Base-by-base conservation (phyloP, 805 yeast genomes). In the Ogataea chonburiensis region DNA sequence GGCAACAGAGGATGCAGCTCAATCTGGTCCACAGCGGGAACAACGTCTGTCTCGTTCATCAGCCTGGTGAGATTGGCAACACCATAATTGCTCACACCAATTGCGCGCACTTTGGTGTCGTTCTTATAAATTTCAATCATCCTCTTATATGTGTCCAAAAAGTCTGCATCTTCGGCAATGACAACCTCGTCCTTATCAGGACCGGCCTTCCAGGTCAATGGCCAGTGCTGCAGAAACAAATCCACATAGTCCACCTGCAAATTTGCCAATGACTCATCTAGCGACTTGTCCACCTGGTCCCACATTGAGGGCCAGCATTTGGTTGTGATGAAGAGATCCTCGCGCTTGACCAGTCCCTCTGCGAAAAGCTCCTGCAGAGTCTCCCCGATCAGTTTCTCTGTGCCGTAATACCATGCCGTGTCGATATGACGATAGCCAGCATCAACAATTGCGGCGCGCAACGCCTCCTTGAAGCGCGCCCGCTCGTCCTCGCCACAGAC, bases 161-260 rank as follows among this genome's bases (percentile, higher is more conserved):
- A 94, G 54, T 88, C 95, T 15, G 86, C 96, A 39, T 79, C 84
- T 28, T 87, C 94, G 41, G 75, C 75, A 46, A 76, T 74, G 0
- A 72, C 75, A 16, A 63, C 46, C 3, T 49, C 49, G 42, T 67
- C 69, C 24, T 39, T 49, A 5, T 74, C 74, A 16, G 47, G 48
- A 1, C 60, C 71, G n/a, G 66, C 60, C 15, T 58, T 52, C 30
- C 68, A 58, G 21, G 65, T 56, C n/a, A 67, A 45, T 3, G 77
- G 78, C 76, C 76, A 71, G 52, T 71, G 76, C 37, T 70, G 75
- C 40, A 71, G 54, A 3, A 68, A 49, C 25, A 70, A 51, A 44
- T 71, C 75, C 25, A 70, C 73, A 38, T 71, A 68, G 15, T 70
- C 73, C 37, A 71, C 27, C 6, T 67, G 66, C 27, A 71, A 49